Base-by-base conservation (phyloP, 192 early-diverging fungal species). In the Mortierella alpina region DNA sequence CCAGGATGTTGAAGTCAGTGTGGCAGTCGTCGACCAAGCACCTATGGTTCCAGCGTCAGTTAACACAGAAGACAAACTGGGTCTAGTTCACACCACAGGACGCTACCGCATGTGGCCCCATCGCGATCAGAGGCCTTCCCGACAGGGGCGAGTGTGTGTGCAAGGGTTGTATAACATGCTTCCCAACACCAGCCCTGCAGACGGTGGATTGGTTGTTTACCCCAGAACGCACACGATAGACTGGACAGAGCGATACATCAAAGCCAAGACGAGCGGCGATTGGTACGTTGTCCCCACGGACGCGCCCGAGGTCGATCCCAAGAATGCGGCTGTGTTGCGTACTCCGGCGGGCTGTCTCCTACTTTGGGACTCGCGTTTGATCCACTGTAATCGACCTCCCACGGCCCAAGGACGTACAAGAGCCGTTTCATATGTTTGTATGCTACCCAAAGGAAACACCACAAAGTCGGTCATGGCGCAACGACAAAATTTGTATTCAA, bases 191-290 rank as follows among this genome's bases (percentile, higher is more conserved):
- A 59, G 61, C 18, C 60, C 52, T 7, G 52, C 42, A 5, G 70
- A 72, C n/a, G 70, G 70, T 42, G 70, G 70, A 64, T 49, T 72
- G 54, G 61, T 72, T 17, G 70, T 72, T 41, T 72, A 64, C 22
- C 70, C 70, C 31, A 64, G 70, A 53, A 57, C 61, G 31, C 70
- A 72, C 39, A 64, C 53, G 5, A 72, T 63, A 18, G 61, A 72
- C 47, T 72, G 70, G 70, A 51, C 70, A 1, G 42, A 40, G n/a
- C 17, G 55, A 31, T 22, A 72, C 50, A 6, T 47, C 15, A 64
- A 50, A 48, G 63, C 63, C 1, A 63, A 61, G 17, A 57, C 59
- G 6, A 60, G 60, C 42, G 52, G 61, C 39, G 55, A 64, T 15
- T 62, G 59, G 49, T 72, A 57, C 44, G 15, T 39, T 14, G 41